Evolutionary conservation across 768 basidiomycete species (phyloP), one percentile per base, ranked within the genome.

Genomic region (Termitomyces sp.): DNA sequence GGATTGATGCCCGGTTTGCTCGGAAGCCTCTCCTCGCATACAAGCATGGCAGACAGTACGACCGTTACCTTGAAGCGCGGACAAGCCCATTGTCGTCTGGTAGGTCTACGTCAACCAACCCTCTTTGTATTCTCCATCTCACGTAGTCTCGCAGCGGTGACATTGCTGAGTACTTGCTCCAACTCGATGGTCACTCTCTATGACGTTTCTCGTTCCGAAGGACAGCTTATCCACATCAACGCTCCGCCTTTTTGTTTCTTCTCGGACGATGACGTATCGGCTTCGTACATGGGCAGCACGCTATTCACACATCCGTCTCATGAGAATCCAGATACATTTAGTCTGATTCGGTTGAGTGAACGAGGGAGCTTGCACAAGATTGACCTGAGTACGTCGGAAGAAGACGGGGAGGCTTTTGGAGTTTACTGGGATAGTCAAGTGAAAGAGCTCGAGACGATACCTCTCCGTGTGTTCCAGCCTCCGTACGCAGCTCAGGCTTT

Each of bases 1-100:
- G 90, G 90, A 67, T 92, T 29, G 90, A 93, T 64, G 71, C 76
- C 29, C 80, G 90, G 32, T 79, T 76, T 63, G 69, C 78, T n/a
- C 66, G 66, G 24, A 81, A 72, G 58, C 87, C 89, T 6, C 64
- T 92, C 4, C 61, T 92, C 9, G 81, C 79, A 4, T 79, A 79
- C 61, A 81, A 77, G 54, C 90, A 93, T 67, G 72, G 76, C 48
- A 76, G 89, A 20, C 73, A 77, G 37, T 77, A 71, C 48, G 90
- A 92, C 65, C 78, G 82, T 20, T 82, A 81, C 4, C 75, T 92
- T 18, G 69, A 72, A 46, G 67, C 74, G 0, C 63, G 70, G 4
- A 82, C 80, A 7, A 59, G 80, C 3, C 65, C 63, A 14, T 59
- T 76, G 9, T 62, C 63, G 29, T 63, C 61, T 44, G 61, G 73